A percentile compares a stretch with the other conserved stretches of the same genome.
phyloP scores from a whole-genome alignment of 306 rosid genomes.

The Hippophae gyantsensis region DNA sequence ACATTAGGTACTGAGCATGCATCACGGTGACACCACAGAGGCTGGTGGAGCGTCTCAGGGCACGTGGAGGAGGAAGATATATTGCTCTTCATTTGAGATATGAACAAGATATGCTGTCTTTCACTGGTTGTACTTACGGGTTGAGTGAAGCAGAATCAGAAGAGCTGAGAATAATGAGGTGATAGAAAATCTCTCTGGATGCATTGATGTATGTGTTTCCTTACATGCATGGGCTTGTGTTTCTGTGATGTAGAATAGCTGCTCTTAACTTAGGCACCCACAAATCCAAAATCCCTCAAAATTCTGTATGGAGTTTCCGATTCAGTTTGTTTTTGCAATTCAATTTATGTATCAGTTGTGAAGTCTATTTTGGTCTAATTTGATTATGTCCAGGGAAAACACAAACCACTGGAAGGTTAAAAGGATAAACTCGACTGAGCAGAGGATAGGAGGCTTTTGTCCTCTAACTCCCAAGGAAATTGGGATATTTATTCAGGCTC shows the following conservation, averaged over 20 bases:
- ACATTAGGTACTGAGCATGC: constrained; percentile 96
- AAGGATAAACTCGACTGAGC: constrained; percentile 70
- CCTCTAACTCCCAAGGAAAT: constrained; percentile 91
- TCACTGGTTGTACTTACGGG: constrained; percentile 85
- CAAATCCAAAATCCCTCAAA: too few species aligned
- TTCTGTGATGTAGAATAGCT: background rate
- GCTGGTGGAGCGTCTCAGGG: constrained; percentile 89
- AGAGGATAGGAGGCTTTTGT: constrained; percentile 77
- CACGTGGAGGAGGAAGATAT: constrained; percentile 70
- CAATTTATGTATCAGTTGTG: background rate
- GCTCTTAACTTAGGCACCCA: background rate
- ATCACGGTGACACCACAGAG: constrained; percentile 89
- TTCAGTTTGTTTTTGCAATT: background rate
- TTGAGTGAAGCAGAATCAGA: constrained; percentile 68
- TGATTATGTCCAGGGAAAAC: constrained; percentile 55
- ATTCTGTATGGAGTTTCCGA: too few species aligned
- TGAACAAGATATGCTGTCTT: constrained; percentile 93
- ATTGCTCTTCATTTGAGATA: constrained; percentile 92
- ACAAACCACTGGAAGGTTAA: constrained; percentile 86
- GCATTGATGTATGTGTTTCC: background rate
- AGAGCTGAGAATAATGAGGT: constrained; percentile 90
- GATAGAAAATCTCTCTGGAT: constrained; percentile 8
- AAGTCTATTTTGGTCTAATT: background rate
- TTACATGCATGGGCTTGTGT: too few species aligned
- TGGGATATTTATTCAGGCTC: constrained; percentile 81